These are phyloP conservation scores for Pseudozyma flocculosa DNA, from an alignment of 1,284 basidiomycete genomes.

Conservation along the genomic window DNA sequence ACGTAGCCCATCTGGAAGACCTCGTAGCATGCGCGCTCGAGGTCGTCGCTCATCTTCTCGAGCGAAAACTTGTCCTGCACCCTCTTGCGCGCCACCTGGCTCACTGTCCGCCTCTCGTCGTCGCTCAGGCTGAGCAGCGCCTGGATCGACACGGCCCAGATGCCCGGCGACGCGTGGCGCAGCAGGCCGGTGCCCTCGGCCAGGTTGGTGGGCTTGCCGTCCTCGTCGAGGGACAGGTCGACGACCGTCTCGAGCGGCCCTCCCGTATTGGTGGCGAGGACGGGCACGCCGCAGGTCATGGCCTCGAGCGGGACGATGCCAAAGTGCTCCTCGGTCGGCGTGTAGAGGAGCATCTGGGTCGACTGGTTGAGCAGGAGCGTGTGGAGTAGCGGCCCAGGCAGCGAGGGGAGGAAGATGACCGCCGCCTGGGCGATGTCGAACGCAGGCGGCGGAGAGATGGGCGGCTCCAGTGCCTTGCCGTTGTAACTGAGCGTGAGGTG, in stretches of 20 bases:
- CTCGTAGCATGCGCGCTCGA: conserved; percentile 38
- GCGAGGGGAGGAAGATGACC: conserved; percentile 49
- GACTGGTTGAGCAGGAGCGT: conserved; percentile 35
- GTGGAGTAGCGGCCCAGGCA: conserved; percentile 47
- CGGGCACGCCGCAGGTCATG: conserved; percentile 86
- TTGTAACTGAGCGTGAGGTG: conserved; percentile 52
- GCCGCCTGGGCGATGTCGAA: conserved; percentile 10
- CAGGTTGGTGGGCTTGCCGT: conserved; percentile 24
- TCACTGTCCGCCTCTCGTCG: conserved; percentile 6
- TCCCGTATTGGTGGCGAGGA: conserved; percentile 83
- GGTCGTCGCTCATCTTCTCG: conserved; percentile 23
- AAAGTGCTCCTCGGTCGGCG: conserved; percentile 93
- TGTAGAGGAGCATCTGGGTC: conserved; percentile 71
- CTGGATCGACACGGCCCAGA: conserved; percentile 34
- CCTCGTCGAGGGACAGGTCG: conserved; percentile 59
- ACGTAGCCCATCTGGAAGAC: conserved; percentile 26
- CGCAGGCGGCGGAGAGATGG: conserved; percentile 30
- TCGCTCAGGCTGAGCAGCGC: conserved; percentile 20
- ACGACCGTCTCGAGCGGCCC: conserved; percentile 88
- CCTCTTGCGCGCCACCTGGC: conserved; percentile 10
- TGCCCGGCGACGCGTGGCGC: conserved; percentile 21
- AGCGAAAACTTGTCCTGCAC: conserved; percentile 25
- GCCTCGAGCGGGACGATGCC: conserved; percentile 95
- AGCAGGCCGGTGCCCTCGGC: conserved; percentile 35
- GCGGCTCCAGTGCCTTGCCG: conserved; percentile 48